Conservation (phyloP, 352 stramenopile genomes). For the Globisporangium polare region DNA sequence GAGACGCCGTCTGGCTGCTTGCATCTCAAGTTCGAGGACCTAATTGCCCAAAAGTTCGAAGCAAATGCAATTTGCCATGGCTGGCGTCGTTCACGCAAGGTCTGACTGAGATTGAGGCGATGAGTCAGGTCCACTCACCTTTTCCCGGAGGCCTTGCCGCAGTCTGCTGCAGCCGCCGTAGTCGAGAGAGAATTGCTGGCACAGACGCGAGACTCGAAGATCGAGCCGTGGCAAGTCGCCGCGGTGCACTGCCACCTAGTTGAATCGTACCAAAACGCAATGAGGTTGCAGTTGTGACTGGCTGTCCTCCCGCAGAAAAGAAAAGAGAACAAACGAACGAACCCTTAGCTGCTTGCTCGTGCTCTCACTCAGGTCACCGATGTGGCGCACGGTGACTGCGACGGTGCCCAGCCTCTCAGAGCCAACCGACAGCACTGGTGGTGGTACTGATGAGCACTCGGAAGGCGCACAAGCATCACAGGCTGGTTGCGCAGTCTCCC, state of each 20-base stretch:
- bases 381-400: not conserved
- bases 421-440: not conserved
- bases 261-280: not conserved
- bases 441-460: too few relatives aligned
- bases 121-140: not conserved
- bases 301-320: too few relatives aligned
- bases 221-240: not conserved
- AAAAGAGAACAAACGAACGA: not conserved
- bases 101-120: too few relatives aligned
- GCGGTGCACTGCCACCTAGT: not conserved
- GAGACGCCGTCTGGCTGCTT: not conserved
- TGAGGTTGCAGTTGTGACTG: too few relatives aligned
- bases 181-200: not conserved
- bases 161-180: not conserved
- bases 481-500: too few relatives aligned
- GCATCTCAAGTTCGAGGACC: not conserved
- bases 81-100: too few relatives aligned
- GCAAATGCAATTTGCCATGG: not conserved
- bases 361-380: not conserved
- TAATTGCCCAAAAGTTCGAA: not conserved
- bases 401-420: not conserved
- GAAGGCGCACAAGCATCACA: too few relatives aligned
- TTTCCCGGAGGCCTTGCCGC: not conserved
- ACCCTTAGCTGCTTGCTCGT: not conserved
- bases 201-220: not conserved